Evolutionary conservation across 2,329 filamentous ascomycete genomes (phyloP).

Genomic region (Colletotrichum eleusines): DNA sequence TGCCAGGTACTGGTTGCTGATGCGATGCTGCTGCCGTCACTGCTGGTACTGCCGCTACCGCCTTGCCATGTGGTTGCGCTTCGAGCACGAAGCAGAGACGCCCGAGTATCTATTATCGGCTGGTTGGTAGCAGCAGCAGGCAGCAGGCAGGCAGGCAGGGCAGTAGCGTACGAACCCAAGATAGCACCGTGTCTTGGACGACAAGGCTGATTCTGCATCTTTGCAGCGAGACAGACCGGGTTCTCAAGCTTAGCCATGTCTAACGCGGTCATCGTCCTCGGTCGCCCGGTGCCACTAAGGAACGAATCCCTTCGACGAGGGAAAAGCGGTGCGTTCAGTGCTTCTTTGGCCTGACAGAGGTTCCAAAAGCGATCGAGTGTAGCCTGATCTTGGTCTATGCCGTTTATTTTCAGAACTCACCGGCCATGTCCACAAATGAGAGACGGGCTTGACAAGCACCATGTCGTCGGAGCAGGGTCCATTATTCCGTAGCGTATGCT

Average conservation of each 20-base stretch:
- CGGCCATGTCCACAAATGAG: conserved; percentile 22
- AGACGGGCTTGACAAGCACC: conserved; percentile 6
- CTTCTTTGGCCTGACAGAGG: conserved; percentile 19
- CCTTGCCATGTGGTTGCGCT: conserved; percentile 23
- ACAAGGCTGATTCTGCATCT: conserved; percentile 37
- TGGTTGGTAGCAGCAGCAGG: conserved; percentile 19
- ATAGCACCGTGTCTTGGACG: conserved; percentile 38
- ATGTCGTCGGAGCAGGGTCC: conserved; percentile 17
- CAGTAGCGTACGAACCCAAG: conserved; percentile 27
- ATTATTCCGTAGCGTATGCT: conserved; percentile 16
- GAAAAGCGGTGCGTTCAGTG: background rate
- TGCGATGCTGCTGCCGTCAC: background rate
- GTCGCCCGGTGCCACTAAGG: conserved; percentile 4
- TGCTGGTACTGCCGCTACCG: conserved; percentile 26
- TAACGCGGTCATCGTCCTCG: conserved; percentile 8
- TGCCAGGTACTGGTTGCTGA: conserved; percentile 26
- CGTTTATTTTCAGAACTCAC: conserved; percentile 19
- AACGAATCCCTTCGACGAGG: conserved; percentile 23
- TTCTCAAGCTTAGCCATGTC: conserved; percentile 29
- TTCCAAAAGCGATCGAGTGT: conserved; percentile 1
- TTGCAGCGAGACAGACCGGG: conserved; percentile 24
- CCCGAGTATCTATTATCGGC: conserved; percentile 39
- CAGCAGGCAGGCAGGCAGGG: no score
- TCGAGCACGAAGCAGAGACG: conserved; percentile 30
- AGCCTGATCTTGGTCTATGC: background rate